Evolutionary conservation across 106 monocot species (phyloP).

Genomic region (Hemerocallis citrina): DNA sequence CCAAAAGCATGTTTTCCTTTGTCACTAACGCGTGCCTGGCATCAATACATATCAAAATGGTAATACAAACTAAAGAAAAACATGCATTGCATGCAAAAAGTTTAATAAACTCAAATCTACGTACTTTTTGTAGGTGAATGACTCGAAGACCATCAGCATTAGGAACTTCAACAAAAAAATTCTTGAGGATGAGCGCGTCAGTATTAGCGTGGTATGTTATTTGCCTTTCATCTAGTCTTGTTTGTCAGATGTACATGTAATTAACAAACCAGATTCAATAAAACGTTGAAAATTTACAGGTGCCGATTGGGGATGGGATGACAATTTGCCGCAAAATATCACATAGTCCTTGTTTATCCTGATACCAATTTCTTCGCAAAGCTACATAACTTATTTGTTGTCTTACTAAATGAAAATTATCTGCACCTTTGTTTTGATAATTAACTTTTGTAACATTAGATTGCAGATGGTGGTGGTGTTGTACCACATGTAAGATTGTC

Average conservation of each 20-base stretch:
- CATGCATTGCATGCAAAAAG: background rate
- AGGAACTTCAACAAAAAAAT: conserved; percentile 83
- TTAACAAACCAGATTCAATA: background rate
- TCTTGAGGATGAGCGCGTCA: conserved; percentile 57
- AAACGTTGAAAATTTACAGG: conserved; percentile 29
- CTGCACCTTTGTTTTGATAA: no score
- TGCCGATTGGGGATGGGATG: conserved; percentile 93
- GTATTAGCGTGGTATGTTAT: conserved; percentile 53
- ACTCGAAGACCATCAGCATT: conserved; percentile 54
- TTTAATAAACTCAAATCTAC: background rate
- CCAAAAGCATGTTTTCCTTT: background rate
- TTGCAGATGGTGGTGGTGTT: no score
- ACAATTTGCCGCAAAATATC: conserved; percentile 77
- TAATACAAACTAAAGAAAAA: background rate
- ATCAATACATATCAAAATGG: no score
- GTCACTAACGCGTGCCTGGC: no score
- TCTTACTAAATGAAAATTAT: no score
- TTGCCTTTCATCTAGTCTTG: background rate
- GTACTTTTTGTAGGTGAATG: conserved; percentile 42
- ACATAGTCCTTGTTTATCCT: background rate
- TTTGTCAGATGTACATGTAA: background rate
- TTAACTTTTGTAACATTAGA: no score
- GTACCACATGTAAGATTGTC: no score
- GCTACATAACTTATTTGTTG: no score
- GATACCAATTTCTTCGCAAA: no score